These are phyloP conservation scores for Aspergillus calidoustus DNA, from an alignment of 2,329 filamentous ascomycete genomes.

Conservation along the genomic window DNA sequence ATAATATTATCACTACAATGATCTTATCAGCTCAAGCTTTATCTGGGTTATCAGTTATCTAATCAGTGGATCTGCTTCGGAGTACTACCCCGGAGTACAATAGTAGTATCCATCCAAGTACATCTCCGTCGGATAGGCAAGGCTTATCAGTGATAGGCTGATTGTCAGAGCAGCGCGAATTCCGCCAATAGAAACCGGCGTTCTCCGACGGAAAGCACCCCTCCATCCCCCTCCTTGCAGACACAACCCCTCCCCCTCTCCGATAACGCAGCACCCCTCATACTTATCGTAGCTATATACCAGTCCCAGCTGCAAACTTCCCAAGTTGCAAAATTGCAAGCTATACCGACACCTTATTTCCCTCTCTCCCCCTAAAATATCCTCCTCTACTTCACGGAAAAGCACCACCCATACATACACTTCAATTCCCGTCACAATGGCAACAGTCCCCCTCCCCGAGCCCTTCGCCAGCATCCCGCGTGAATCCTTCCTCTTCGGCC, in stretches of 20 bases:
- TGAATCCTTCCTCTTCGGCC: slow-evolving; percentile 13
- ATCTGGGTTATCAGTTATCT: neutral
- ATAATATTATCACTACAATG: neutral
- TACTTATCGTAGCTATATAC: neutral
- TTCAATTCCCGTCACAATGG: neutral
- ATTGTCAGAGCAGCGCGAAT: neutral
- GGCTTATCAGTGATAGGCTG: neutral
- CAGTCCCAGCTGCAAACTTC: neutral
- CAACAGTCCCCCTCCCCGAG: slow-evolving; percentile 2
- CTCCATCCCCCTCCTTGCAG: neutral
- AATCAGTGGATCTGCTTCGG: neutral
- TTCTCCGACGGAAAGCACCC: neutral
- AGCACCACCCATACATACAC: no score
- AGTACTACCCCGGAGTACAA: no score
- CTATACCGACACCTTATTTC: neutral
- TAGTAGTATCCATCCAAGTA: no score
- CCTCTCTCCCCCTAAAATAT: no score
- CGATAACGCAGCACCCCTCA: neutral
- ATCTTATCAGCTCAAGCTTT: neutral
- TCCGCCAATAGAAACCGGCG: neutral
- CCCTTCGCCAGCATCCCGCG: slow-evolving; percentile 15
- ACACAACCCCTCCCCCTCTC: neutral
- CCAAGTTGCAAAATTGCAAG: no score
- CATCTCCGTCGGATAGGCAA: neutral
- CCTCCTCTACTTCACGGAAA: no score